Conservation (phyloP, 176 grass and related monocot genomes). For the Raddia distichophylla region DNA sequence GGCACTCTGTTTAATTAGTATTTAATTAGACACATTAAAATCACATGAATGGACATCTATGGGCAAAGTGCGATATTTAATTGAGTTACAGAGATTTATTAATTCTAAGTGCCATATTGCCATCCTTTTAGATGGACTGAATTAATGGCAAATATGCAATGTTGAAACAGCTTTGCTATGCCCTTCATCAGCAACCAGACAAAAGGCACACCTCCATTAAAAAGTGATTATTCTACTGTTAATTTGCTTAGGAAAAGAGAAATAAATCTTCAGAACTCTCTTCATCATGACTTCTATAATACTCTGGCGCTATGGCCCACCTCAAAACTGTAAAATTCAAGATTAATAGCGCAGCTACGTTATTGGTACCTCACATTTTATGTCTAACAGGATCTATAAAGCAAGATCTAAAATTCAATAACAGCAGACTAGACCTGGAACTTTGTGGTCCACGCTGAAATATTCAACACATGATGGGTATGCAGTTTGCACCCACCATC, state of each 20-base stretch:
- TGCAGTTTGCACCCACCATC: background rate
- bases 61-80: background rate
- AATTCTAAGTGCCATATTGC: background rate
- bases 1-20: background rate
- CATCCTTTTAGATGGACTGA: background rate
- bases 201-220: background rate
- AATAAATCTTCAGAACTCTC: background rate
- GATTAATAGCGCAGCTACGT: background rate
- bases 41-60: background rate
- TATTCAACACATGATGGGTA: conserved; percentile 9
- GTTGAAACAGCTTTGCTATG: conserved; percentile 20
- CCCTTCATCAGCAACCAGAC: background rate
- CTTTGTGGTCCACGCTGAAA: conserved; percentile 10
- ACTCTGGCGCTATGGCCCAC: background rate
- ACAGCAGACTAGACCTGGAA: conserved; percentile 5
- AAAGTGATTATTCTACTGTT: background rate
- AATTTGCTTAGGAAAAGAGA: background rate
- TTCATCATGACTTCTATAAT: background rate
- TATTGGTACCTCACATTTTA: background rate
- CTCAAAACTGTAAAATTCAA: background rate
- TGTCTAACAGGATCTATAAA: conserved; percentile 1
- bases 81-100: conserved; percentile 2
- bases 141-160: conserved; percentile 9
- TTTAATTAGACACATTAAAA: background rate
- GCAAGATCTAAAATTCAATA: conserved; percentile 25